Evolutionary conservation across 352 stramenopile genomes (phyloP), one percentile per base, ranked within the genome.

Genomic region (Pythium phragmiticola): DNA sequence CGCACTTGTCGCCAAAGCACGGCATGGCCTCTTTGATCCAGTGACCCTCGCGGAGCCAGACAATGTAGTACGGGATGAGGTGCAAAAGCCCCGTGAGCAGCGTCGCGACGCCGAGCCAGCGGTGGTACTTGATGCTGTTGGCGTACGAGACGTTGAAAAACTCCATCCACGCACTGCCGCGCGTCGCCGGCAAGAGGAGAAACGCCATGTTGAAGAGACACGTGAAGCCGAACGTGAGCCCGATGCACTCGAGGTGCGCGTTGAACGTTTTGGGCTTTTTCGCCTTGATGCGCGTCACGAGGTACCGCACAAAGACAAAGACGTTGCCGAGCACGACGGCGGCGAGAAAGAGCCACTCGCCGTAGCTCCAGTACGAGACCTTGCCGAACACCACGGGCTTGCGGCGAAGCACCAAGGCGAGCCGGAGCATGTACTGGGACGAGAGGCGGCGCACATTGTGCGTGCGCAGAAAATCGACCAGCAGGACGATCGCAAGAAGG

Each of bases 61-160:
- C 39, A 13, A 37, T 59, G 57, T 71, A 74, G 48, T 68, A 82
- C 2, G 51, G n/a, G 0, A 60, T 33, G 2, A 46, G 34, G 34
- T 82, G 75, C 9, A 72, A 11, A 1, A 73, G 19, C 3, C 61
- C 56, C 13, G 61, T 65, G 26, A 73, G 5, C 17, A 84, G 47
- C 3, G 68, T 74, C 0, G 57, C 60, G 19, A 74, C 60, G 19
- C 72, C 75, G 6, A 83, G 37, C 75, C 72, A 80, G 26, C 73
- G 72, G 49, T 83, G 75, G 63, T 78, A 83, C 52, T 78, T 78
- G 46, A 83, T 63, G 28, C 65, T 74, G 48, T 78, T 79, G n/a
- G 70, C 65, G 60, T 78, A 80, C 30, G 75, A 77, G 33, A 84
- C 59, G 57, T 73, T 73, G 51, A 81, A 66, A 23, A 76, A 77